A percentile compares a stretch with the other conserved stretches of the same genome.
Conservation (phyloP, 2,329 filamentous ascomycete genomes). For the Emmonsiellopsis sp. region DNA sequence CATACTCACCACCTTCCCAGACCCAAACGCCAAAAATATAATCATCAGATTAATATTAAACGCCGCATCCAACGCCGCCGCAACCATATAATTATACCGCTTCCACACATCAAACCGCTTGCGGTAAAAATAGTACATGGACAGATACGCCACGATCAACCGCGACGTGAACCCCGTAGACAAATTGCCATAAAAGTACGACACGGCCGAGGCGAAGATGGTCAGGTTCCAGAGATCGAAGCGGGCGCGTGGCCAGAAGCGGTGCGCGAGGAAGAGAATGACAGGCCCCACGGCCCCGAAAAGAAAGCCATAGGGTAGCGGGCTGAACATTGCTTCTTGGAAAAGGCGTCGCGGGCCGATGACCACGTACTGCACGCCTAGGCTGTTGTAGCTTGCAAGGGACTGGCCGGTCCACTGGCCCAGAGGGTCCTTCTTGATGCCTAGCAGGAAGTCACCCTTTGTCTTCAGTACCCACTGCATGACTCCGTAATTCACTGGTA, state of each 20-base stretch:
- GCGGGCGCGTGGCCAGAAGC: slow-evolving; percentile 44
- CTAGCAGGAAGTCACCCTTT: slow-evolving; percentile 48
- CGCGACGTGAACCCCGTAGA: slow-evolving; percentile 50
- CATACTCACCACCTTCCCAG: slow-evolving; percentile 49
- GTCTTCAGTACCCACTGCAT: slow-evolving; percentile 52
- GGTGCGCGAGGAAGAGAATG: slow-evolving; percentile 43
- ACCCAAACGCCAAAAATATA: slow-evolving; percentile 52
- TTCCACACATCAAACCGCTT: slow-evolving; percentile 50
- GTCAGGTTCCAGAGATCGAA: slow-evolving; percentile 53
- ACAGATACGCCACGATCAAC: slow-evolving; percentile 52
- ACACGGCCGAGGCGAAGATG: slow-evolving; percentile 51
- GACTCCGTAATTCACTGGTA: slow-evolving; percentile 54
- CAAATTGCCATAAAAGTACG: slow-evolving; percentile 53
- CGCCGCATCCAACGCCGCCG: slow-evolving; percentile 53
- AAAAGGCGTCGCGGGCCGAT: slow-evolving; percentile 34
- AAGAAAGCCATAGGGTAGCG: slow-evolving; percentile 25
- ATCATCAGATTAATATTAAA: slow-evolving; percentile 55
- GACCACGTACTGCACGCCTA: slow-evolving; percentile 52
- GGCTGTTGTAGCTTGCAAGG: slow-evolving; percentile 44
- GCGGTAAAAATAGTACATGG: slow-evolving; percentile 52
- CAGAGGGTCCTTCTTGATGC: slow-evolving; percentile 43
- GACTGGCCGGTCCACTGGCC: slow-evolving; percentile 55
- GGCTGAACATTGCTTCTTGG: slow-evolving; percentile 18
- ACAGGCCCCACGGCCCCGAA: slow-evolving; percentile 22
- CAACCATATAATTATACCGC: slow-evolving; percentile 53